These are phyloP conservation scores for Tuber calosporum DNA, from an alignment of 495 filamentous ascomycete genomes.

Conservation along the genomic window DNA sequence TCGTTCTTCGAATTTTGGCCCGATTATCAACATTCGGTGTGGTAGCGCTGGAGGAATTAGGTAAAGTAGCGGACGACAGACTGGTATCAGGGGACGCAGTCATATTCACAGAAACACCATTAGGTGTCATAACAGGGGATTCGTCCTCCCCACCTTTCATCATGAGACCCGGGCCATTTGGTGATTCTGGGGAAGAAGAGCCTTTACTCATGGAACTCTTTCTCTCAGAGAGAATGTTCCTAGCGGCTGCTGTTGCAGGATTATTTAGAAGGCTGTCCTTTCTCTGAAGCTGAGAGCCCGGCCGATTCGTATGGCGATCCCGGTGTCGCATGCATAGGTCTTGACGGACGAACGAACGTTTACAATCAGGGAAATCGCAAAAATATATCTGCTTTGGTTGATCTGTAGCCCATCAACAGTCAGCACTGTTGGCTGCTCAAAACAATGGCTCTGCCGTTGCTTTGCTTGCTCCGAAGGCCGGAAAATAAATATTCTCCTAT, in stretches of 20 bases:
- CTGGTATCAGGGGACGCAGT: constrained; percentile 27
- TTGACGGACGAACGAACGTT: constrained; percentile 84
- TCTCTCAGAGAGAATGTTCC: constrained; percentile 31
- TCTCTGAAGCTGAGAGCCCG: constrained; percentile 81
- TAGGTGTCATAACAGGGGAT: constrained; percentile 40
- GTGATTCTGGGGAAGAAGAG: constrained; percentile 37
- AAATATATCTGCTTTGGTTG: constrained; percentile 88
- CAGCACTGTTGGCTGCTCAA: constrained; percentile 22
- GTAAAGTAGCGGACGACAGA: constrained; percentile 26
- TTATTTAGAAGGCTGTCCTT: constrained; percentile 70
- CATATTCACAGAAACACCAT: constrained; percentile 32
- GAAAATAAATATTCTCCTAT: neutral
- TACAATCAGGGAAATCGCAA: constrained; percentile 89
- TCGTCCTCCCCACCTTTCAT: constrained; percentile 43
- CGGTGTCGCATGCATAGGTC: constrained; percentile 89
- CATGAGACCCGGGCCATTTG: constrained; percentile 48
- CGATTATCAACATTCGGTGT: constrained; percentile 30
- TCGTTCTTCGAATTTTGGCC: constrained; percentile 31
- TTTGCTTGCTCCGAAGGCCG: neutral
- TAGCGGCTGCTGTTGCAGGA: constrained; percentile 34
- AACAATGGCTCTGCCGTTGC: neutral
- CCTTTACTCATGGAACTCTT: constrained; percentile 35
- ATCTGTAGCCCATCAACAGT: constrained; percentile 47
- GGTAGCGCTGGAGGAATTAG: constrained; percentile 29
- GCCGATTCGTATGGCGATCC: constrained; percentile 86